A percentile compares a stretch with the other conserved stretches of the same genome.
Evolutionary conservation across 164 flowering plant genomes (phyloP).

Genomic region (Tetracentron sinense): DNA sequence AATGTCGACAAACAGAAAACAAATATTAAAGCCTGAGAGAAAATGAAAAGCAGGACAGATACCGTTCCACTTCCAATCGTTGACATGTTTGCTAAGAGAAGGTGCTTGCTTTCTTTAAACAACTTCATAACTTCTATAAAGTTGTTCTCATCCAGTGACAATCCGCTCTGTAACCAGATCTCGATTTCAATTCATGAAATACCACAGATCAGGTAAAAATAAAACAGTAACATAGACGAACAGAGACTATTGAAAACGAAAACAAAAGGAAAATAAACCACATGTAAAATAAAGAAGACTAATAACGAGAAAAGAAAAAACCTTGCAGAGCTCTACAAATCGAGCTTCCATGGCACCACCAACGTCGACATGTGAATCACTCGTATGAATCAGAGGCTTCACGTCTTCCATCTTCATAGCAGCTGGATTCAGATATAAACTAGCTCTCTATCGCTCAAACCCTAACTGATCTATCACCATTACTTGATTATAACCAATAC

Average conservation of each 20-base stretch:
- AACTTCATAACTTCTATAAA: slow-evolving; percentile 41
- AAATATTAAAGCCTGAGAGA: background rate
- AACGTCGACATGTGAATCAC: slow-evolving; percentile 10
- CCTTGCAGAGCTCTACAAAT: slow-evolving; percentile 65
- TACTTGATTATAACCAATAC: background rate
- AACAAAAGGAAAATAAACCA: background rate
- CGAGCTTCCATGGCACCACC: slow-evolving; percentile 28
- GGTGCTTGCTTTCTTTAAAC: slow-evolving; percentile 57
- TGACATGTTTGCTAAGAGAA: slow-evolving; percentile 43
- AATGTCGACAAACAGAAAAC: background rate
- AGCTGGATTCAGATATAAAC: slow-evolving; percentile 12
- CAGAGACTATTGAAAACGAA: background rate
- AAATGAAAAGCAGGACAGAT: background rate
- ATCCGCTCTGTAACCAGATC: slow-evolving; percentile 38
- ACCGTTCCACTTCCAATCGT: slow-evolving; percentile 68
- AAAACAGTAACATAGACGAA: background rate
- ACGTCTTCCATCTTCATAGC: slow-evolving; percentile 32
- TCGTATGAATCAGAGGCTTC: slow-evolving; percentile 19
- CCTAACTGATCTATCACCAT: slow-evolving; percentile 14
- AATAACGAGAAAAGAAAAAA: slow-evolving; percentile 4
- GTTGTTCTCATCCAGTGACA: slow-evolving; percentile 47
- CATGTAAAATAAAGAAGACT: background rate
- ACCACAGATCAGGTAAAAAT: background rate
- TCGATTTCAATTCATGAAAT: background rate
- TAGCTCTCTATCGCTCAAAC: background rate